Evolutionary conservation across 768 basidiomycete genomes (phyloP), one percentile per base, ranked within the genome.

Genomic region (Boletus sp.): DNA sequence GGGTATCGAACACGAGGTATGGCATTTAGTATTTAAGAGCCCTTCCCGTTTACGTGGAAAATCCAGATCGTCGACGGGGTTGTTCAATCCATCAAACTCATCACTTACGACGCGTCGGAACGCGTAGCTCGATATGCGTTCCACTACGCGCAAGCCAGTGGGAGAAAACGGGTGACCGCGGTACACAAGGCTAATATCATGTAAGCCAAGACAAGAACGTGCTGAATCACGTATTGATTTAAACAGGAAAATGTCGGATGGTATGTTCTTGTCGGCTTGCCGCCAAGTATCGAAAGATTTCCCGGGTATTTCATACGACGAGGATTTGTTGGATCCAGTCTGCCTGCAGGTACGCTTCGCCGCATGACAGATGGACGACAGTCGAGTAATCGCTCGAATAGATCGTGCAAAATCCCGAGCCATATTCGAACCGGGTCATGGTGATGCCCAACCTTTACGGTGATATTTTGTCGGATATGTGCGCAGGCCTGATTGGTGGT

Each of bases 161-260:
- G 91, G 60, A 79, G 97, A 61, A 89, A 87, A 73, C 86, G 91
- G 64, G 97, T 99, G 59, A 98, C 96, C 28, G 97, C 97, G 41
- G 97, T 99, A 29, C 97, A 99, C 81, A 99, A 99, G 78, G 97
- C 97, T 24, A 97, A 96, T 71, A 98, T 99, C 80, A 98, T 98
- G 96, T 94, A 61, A 56, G 89, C 76, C 18, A 24, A 28, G 35
- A 17, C 44, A 56, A 35, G 50, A 10, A 33, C 52, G 6, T 47
- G 40, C 20, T 33, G 39, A 30, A 35, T 55, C 49, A 55, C 33
- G 52, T 64, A 60, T 40, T 69, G 9, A 67, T 50, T 50, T 50
- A 47, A 18, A 30, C 68, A 97, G 94, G 94, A 98, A 98, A 87
- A 94, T 98, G 90, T 98, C 96, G 18, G 97, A 99, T 73, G 97